Base-by-base conservation (phyloP, 2,329 filamentous ascomycete species). In the Fusarium heterosporum region DNA sequence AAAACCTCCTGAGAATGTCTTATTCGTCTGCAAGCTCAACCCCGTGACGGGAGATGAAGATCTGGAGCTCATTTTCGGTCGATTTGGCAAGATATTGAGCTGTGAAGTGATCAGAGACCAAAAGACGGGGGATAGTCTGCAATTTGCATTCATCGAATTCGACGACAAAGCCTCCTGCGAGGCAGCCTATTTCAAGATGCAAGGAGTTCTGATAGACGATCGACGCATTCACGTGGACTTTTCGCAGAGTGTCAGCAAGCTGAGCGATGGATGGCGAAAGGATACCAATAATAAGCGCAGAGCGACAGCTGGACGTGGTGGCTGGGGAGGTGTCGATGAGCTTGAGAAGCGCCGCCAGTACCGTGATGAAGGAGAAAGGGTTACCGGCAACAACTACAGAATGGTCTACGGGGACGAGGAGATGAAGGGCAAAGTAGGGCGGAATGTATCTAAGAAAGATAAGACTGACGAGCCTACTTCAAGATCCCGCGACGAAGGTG, bases 11-110 rank as follows among this genome's bases (percentile, higher is more conserved):
- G 96, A 99, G 80, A 98, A 99, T 77, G 90, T 99, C 14, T 84
- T 99, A 3, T 99, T 99, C 76, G 94, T 99, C 41, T 99, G 96
- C 89, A 99, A 99, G 78, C 84, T 99, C 41, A 99, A 99, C 73
- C 96, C 96, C 0, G 93, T 99, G 45, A 99, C 96, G 11, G 91
- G 93, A 74, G 95, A 97, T 74, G 91, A 97, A 74, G 96, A 99
- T 76, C 83, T 99, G 45, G 91, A 97, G 76, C 86, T 98, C 68
- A 98, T 99, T 66, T 99, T 99, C 79, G 95, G 93, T 56, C 94
- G 96, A 1, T 99, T 99, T 72, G 96, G 96, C 70, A 95, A 91
- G 75, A 97, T 99, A 40, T 78, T 98, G 25, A 97, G 93, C 45
- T 99, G 96, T 76, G 96, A 99, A 79, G 92, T 99, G 32, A 97